phyloP scores from a whole-genome alignment of 176 grass and related monocot genomes.

The Oryza rufipogon region DNA sequence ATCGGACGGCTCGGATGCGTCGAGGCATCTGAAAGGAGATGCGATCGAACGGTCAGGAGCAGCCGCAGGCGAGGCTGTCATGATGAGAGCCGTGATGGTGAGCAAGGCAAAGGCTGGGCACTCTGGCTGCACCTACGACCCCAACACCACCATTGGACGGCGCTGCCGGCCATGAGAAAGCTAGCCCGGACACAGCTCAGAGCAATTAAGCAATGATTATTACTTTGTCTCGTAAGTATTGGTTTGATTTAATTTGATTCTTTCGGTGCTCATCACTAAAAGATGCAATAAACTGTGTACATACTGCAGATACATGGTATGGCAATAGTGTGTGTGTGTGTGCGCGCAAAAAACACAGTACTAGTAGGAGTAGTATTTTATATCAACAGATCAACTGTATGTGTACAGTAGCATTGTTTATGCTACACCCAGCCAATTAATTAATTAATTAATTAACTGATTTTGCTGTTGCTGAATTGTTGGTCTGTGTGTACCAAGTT shows the following conservation, averaged over 20 bases:
- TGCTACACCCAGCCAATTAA: neutral
- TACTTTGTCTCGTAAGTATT: neutral
- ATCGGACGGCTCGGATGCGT: constrained; percentile 7
- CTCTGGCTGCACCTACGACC: constrained; percentile 36
- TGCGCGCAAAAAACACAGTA: neutral
- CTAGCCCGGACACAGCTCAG: neutral
- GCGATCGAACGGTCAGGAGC: neutral
- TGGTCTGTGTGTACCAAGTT: neutral
- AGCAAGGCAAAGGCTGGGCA: neutral
- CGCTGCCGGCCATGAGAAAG: neutral
- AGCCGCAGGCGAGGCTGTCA: neutral
- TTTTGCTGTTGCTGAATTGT: neutral
- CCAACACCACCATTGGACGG: neutral
- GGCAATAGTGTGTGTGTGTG: neutral
- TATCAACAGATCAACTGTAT: neutral
- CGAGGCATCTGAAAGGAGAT: neutral
- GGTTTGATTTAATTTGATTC: neutral
- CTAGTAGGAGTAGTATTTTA: too few species aligned
- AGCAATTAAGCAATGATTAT: neutral
- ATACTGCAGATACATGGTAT: neutral
- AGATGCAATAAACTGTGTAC: neutral
- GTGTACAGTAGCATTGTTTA: too few species aligned
- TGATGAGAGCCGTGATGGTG: neutral
- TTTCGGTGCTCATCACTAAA: neutral
- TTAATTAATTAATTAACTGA: neutral